phyloP scores from a whole-genome alignment of 768 basidiomycete species.

The Mycena chlorophos region DNA sequence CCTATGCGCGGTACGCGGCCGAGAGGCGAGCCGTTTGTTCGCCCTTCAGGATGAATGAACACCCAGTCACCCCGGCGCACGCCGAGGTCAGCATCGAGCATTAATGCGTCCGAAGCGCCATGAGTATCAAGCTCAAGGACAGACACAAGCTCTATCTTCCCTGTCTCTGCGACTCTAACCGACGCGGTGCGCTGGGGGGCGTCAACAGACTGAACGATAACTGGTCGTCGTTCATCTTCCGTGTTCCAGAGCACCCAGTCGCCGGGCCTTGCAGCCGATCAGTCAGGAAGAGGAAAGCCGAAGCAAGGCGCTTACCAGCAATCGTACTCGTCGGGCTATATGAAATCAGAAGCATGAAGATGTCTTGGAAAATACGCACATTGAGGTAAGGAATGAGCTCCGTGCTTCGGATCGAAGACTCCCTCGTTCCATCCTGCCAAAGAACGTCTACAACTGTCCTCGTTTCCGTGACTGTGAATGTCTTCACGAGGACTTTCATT shows the following conservation, averaged over 20 bases:
- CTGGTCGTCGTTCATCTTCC: conserved; percentile 65
- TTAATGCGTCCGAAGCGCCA: conserved; percentile 57
- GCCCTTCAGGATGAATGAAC: conserved; percentile 68
- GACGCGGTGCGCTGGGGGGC: conserved; percentile 68
- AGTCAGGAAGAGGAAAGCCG: conserved; percentile 2
- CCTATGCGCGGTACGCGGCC: conserved; percentile 84
- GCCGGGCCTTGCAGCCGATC: conserved; percentile 65
- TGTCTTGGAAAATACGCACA: neutral
- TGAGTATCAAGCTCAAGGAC: conserved; percentile 89
- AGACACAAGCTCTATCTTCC: conserved; percentile 64
- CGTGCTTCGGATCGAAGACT: conserved; percentile 58
- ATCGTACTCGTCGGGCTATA: conserved; percentile 87
- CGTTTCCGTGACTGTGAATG: conserved; percentile 68
- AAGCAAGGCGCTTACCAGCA: conserved; percentile 60
- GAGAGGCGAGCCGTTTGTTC: conserved; percentile 67
- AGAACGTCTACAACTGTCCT: conserved; percentile 68
- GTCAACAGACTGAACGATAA: conserved; percentile 78
- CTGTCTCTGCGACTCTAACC: conserved; percentile 58
- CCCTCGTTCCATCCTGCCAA: conserved; percentile 84
- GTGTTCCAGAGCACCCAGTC: conserved; percentile 85
- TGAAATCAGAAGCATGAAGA: neutral
- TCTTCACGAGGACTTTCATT: conserved; percentile 45
- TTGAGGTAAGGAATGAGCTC: conserved; percentile 72
- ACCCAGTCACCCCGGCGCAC: conserved; percentile 84
- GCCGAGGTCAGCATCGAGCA: conserved; percentile 58